Percentiles rank a stretch among this genome's conserved stretches.
Conservation (phyloP, 2,329 filamentous ascomycete species). For the Botryotinia narcissicola region DNA sequence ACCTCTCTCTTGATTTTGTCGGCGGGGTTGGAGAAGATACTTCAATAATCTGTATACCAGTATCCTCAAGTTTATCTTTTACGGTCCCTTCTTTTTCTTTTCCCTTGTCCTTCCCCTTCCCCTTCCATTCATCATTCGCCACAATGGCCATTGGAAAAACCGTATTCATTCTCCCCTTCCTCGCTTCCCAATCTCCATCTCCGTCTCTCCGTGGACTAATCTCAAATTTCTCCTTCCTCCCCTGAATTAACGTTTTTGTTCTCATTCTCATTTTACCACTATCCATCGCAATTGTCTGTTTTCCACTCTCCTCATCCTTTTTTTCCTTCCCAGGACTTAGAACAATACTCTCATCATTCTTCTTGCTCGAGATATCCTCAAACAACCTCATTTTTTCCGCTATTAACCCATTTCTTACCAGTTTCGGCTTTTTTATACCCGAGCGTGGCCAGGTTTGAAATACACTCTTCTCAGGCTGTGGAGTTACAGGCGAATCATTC, state of each 20-base stretch:
- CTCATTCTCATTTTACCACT: neutral
- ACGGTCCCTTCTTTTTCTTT: neutral
- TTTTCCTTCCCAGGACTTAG: neutral
- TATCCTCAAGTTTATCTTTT: neutral
- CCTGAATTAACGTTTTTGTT: neutral
- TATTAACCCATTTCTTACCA: conserved; percentile 26
- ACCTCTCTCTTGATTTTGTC: neutral
- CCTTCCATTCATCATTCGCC: neutral
- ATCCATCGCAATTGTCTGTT: neutral
- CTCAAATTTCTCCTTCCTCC: conserved; percentile 8
- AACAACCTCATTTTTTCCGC: conserved; percentile 34
- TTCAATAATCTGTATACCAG: neutral
- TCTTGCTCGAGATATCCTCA: conserved; percentile 21
- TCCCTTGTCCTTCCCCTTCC: neutral
- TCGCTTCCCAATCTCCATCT: neutral
- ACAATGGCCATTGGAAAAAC: neutral
- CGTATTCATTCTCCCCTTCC: neutral
- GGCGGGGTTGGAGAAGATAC: neutral
- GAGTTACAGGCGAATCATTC: neutral
- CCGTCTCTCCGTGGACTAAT: neutral
- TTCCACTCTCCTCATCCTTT: conserved; percentile 17
- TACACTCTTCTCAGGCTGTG: neutral
- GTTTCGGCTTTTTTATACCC: neutral
- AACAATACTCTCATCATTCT: neutral
- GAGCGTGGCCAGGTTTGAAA: conserved; percentile 9